Percentiles rank a stretch among this genome's conserved stretches.
Conservation (phyloP, 805 yeast genomes). For the Cephaloascus fragrans region DNA sequence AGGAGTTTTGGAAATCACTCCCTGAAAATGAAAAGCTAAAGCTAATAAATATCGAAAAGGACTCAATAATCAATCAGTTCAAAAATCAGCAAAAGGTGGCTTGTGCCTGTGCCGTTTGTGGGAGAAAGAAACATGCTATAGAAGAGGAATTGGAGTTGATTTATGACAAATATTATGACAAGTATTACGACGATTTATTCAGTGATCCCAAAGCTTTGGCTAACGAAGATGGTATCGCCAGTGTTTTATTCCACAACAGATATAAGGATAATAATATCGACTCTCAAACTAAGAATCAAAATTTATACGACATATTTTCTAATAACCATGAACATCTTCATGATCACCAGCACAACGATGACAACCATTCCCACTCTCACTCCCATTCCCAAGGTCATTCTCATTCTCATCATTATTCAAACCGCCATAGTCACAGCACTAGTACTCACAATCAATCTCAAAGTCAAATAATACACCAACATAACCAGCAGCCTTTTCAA, state of each 20-base stretch:
- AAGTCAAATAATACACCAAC: too few species aligned
- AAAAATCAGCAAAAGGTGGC: slow-evolving; percentile 44
- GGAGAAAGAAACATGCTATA: slow-evolving; percentile 58
- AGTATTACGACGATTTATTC: slow-evolving; percentile 19
- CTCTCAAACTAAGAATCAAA: background rate
- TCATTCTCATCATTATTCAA: background rate
- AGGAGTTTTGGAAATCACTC: slow-evolving; percentile 58
- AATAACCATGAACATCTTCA: too few species aligned
- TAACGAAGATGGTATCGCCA: slow-evolving; percentile 24
- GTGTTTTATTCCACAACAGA: slow-evolving; percentile 20
- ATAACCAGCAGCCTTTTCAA: too few species aligned
- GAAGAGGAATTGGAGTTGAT: slow-evolving; percentile 70
- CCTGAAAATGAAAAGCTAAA: slow-evolving; percentile 49
- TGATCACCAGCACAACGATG: too few species aligned
- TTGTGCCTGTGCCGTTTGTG: slow-evolving; percentile 75
- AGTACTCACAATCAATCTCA: too few species aligned
- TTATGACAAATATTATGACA: slow-evolving; percentile 59
- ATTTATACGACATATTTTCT: too few species aligned
- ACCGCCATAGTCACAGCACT: too few species aligned
- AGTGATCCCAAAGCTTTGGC: slow-evolving; percentile 19
- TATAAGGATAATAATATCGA: slow-evolving; percentile 2
- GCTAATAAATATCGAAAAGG: slow-evolving; percentile 57
- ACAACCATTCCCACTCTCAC: too few species aligned
- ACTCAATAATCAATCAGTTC: slow-evolving; percentile 56
- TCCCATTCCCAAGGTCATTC: background rate